phyloP scores from a whole-genome alignment of 805 yeast genomes.

The Isabelozyma gotoi region DNA sequence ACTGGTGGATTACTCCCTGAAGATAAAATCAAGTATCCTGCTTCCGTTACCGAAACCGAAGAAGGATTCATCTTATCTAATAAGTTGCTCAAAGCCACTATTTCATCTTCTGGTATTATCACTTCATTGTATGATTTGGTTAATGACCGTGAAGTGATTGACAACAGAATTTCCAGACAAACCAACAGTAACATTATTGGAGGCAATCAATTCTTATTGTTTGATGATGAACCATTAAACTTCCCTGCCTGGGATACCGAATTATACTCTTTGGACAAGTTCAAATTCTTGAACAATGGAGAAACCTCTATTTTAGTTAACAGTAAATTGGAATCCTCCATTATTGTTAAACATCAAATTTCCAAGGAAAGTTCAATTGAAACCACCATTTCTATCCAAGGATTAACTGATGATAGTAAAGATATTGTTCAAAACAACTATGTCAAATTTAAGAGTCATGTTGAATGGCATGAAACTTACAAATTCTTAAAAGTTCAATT shows the following conservation, averaged over 20 bases:
- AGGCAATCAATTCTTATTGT: conserved; percentile 79
- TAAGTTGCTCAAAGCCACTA: conserved; percentile 54
- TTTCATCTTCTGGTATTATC: conserved; percentile 54
- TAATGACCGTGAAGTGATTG: conserved; percentile 63
- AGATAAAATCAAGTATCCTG: conserved; percentile 41
- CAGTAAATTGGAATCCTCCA: conserved; percentile 62
- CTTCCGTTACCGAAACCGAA: conserved; percentile 43
- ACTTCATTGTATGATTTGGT: conserved; percentile 61
- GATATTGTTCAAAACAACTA: conserved; percentile 26
- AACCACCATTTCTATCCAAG: conserved; percentile 70
- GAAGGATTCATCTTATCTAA: conserved; percentile 58
- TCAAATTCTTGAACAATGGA: conserved; percentile 43
- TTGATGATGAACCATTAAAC: conserved; percentile 85
- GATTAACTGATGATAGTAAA: conserved; percentile 49
- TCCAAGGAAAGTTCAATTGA: conserved; percentile 57
- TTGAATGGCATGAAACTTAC: conserved; percentile 85
- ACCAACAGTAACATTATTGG: conserved; percentile 40
- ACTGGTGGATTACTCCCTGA: conserved; percentile 10
- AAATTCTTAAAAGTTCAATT: conserved; percentile 92
- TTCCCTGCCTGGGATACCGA: conserved; percentile 99
- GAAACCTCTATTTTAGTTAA: conserved; percentile 41
- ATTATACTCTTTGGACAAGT: conserved; percentile 76
- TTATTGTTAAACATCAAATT: conserved; percentile 61
- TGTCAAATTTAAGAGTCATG: conserved; percentile 43
- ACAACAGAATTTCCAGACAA: conserved; percentile 52